Evolutionary conservation across 495 filamentous ascomycete species (phyloP).

Genomic region (Daldinia vernicosa): DNA sequence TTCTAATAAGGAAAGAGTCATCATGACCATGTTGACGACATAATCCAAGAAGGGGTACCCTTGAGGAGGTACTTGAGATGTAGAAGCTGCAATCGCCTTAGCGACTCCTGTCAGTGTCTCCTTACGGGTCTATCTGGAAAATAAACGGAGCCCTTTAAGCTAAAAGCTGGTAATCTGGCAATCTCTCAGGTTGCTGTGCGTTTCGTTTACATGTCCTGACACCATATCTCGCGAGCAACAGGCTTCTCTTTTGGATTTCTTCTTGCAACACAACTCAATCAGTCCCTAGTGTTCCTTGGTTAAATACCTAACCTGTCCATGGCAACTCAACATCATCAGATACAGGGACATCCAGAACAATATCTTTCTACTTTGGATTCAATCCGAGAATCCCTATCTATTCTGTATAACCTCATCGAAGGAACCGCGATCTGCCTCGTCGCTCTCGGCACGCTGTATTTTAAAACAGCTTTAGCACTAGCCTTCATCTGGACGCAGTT

Average conservation of each 20-base stretch:
- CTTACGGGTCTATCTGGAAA: background rate
- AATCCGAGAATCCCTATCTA: background rate
- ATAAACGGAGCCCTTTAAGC: background rate
- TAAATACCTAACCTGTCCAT: background rate
- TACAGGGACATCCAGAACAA: background rate
- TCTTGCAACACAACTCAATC: background rate
- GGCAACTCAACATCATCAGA: background rate
- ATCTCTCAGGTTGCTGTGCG: background rate
- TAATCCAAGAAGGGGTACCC: background rate
- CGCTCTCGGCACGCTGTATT: background rate
- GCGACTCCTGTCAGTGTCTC: background rate
- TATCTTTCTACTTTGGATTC: background rate
- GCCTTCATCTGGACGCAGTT: slow-evolving; percentile 3
- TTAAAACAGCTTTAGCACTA: background rate
- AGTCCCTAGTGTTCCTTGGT: background rate
- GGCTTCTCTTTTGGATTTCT: slow-evolving; percentile 12
- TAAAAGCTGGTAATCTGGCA: background rate
- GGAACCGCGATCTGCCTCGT: background rate
- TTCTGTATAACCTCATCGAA: background rate
- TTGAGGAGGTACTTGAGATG: background rate
- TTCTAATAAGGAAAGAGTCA: background rate
- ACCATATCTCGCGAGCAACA: slow-evolving; percentile 10
- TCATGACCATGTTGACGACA: background rate
- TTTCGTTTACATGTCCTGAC: background rate
- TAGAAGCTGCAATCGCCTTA: background rate